Conservation (phyloP, 192 early-diverging fungal species). For the Funneliformis geosporum region DNA sequence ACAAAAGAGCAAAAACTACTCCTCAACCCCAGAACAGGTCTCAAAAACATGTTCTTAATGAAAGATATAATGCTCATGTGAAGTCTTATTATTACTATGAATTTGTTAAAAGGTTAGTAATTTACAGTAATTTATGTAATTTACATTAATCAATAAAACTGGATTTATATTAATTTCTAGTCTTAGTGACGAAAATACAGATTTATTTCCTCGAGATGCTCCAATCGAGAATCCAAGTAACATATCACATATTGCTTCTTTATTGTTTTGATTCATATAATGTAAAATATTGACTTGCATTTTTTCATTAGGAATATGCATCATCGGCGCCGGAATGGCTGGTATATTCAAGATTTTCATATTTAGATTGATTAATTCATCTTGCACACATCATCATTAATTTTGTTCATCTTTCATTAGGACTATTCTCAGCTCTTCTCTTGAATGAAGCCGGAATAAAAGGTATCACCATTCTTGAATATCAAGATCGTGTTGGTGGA, state of each 20-base stretch:
- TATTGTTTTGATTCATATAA: neutral
- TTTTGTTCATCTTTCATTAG: neutral
- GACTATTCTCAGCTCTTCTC: constrained; percentile 33
- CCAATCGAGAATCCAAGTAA: constrained; percentile 1
- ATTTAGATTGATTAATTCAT: neutral
- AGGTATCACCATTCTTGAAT: constrained; percentile 36
- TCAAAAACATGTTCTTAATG: too few relatives aligned
- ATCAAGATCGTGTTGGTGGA: constrained; percentile 32
- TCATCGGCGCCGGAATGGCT: neutral
- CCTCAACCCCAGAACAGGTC: too few relatives aligned
- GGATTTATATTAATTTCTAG: neutral
- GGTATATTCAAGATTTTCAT: neutral
- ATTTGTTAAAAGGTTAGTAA: neutral
- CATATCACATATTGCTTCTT: neutral
- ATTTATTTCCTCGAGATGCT: neutral
- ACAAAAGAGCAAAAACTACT: too few relatives aligned
- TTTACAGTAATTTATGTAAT: neutral
- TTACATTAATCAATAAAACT: neutral
- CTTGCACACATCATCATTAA: neutral
- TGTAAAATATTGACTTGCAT: neutral
- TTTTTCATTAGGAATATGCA: constrained; percentile 7
- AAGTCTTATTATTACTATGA: neutral
- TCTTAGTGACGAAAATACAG: neutral
- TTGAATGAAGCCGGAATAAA: constrained; percentile 36
- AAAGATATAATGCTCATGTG: too few relatives aligned